These are phyloP conservation scores for Cutaneotrichosporon sp. DNA, from an alignment of 1,284 basidiomycete species.

Conservation along the genomic window DNA sequence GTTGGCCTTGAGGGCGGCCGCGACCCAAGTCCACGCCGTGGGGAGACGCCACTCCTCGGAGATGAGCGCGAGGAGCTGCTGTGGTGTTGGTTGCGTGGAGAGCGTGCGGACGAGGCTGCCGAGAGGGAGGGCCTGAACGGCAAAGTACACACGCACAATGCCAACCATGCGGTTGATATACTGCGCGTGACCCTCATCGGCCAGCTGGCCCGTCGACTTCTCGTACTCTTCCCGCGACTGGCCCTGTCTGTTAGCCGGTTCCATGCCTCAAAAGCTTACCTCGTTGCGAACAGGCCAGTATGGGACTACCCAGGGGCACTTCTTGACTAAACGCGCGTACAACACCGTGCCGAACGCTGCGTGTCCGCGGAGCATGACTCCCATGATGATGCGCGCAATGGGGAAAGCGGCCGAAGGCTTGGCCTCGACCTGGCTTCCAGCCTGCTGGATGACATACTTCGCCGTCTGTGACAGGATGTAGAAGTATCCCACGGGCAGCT, in stretches of 20 bases:
- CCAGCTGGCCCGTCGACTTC: constrained; percentile 66
- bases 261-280: constrained; percentile 29
- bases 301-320: constrained; percentile 62
- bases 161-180: constrained; percentile 77
- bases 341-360: constrained; percentile 70
- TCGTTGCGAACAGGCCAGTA: constrained; percentile 50
- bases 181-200: constrained; percentile 62
- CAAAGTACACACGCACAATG: constrained; percentile 84
- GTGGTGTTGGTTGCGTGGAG: constrained; percentile 36
- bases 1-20: constrained; percentile 30
- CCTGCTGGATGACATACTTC: constrained; percentile 87
- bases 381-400: constrained; percentile 72
- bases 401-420: constrained; percentile 83
- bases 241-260: constrained; percentile 33
- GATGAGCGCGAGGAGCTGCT: constrained; percentile 54
- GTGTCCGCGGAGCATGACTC: constrained; percentile 63
- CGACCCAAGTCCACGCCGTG: constrained; percentile 68
- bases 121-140: constrained; percentile 62
- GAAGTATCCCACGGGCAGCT: constrained; percentile 57
- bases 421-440: constrained; percentile 90
- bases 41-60: constrained; percentile 65
- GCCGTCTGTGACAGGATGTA: constrained; percentile 83
- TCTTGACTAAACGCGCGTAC: constrained; percentile 81
- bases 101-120: constrained; percentile 41
- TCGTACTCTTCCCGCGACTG: constrained; percentile 60